These are phyloP conservation scores for Nasturtium officinale DNA, from an alignment of 345 rosid species.

Conservation along the genomic window DNA sequence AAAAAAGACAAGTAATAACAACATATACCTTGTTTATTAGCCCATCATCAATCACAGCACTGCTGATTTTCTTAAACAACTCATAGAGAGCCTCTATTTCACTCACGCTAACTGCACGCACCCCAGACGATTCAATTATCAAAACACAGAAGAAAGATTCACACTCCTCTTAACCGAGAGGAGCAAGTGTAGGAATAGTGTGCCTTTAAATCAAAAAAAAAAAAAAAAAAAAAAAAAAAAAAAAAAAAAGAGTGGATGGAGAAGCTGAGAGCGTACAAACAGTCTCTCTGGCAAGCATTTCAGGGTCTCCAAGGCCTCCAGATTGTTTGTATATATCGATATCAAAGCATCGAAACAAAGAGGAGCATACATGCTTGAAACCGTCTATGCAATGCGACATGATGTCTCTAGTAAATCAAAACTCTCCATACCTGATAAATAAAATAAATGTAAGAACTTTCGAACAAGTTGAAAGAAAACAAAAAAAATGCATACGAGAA, in stretches of 20 bases:
- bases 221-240: conserved; percentile 14
- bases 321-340: conserved; percentile 64
- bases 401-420: conserved; percentile 55
- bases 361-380: conserved; percentile 57
- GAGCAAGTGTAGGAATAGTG: conserved; percentile 20
- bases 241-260: conserved; percentile 10
- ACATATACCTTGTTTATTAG: conserved; percentile 81
- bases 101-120: conserved; percentile 87
- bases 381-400: conserved; percentile 85
- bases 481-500: background rate
- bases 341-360: conserved; percentile 64
- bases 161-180: background rate
- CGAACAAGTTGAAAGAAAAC: background rate
- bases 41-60: conserved; percentile 93
- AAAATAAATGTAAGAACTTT: conserved; percentile 29
- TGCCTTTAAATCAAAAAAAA: conserved; percentile 12
- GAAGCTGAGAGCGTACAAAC: conserved; percentile 60
- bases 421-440: conserved; percentile 68
- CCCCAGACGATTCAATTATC: background rate
- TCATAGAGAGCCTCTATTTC: conserved; percentile 93
- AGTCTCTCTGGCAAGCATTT: conserved; percentile 78
- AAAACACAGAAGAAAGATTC: conserved; percentile 12
- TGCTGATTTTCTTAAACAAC: conserved; percentile 94
- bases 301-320: conserved; percentile 74
- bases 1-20: background rate